These are phyloP conservation scores for Eucalyptus caleyi DNA, from an alignment of 345 rosid genomes.

Conservation along the genomic window DNA sequence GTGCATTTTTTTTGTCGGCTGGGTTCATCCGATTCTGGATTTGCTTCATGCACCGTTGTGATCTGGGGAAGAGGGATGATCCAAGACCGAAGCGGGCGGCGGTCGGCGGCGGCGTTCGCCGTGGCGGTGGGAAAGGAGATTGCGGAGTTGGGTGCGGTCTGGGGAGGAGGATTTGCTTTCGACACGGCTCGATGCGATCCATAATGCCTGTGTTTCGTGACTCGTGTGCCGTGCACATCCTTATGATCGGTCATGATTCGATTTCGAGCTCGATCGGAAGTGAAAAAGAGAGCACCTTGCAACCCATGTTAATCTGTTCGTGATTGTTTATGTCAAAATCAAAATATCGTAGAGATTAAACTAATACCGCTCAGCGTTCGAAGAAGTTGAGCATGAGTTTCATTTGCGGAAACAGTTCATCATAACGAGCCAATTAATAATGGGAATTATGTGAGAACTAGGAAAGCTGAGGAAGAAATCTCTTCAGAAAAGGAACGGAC, in stretches of 20 bases:
- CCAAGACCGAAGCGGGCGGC: not conserved
- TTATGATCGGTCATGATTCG: not conserved
- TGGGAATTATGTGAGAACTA: not conserved
- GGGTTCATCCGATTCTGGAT: not conserved
- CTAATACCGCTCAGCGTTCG: not conserved
- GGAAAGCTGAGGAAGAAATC: not conserved
- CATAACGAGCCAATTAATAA: not conserved
- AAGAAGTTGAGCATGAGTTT: not conserved
- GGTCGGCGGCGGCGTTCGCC: not conserved
- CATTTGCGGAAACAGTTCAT: not conserved
- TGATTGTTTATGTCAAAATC: not conserved
- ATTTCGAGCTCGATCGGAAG: not conserved
- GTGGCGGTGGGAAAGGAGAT: not conserved
- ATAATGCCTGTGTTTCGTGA: not conserved
- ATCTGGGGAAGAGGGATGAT: not conserved
- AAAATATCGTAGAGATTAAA: not conserved
- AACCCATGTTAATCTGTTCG: not conserved
- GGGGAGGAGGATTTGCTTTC: not conserved
- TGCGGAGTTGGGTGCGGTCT: not conserved
- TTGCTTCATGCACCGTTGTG: not conserved
- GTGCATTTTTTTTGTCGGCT: not conserved
- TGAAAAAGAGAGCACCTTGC: not conserved
- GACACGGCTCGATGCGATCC: not conserved
- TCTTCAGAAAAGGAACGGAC: not conserved
- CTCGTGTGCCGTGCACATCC: not conserved